Conservation (phyloP, 345 rosid genomes). For the Salix suchowensis region DNA sequence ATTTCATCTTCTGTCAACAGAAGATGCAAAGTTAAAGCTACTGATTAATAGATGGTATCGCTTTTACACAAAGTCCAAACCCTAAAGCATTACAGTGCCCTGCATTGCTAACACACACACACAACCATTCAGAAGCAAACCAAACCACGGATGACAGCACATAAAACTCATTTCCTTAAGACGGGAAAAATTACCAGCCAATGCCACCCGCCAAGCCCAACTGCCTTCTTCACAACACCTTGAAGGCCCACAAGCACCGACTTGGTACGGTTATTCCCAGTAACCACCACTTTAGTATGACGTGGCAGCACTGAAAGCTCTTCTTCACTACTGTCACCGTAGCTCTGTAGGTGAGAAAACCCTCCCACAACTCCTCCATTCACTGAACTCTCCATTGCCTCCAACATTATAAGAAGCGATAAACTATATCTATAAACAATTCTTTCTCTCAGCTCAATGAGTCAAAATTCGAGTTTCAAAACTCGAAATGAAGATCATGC, state of each 20-base stretch:
- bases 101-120: constrained; percentile 24
- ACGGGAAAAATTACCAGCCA: constrained; percentile 64
- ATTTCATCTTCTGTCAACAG: neutral
- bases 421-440: neutral
- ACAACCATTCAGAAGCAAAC: neutral
- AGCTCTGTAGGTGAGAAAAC: constrained; percentile 67
- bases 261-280: constrained; percentile 96
- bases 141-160: neutral
- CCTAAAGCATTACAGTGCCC: constrained; percentile 16
- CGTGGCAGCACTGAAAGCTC: constrained; percentile 90
- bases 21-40: neutral
- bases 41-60: neutral
- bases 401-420: constrained; percentile 41
- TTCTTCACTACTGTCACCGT: constrained; percentile 80
- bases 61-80: neutral
- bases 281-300: constrained; percentile 89
- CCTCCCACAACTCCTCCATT: constrained; percentile 31
- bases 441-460: neutral
- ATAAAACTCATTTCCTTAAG: constrained; percentile 1
- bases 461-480: constrained; percentile 18
- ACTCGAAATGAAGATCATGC: constrained; percentile 46
- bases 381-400: constrained; percentile 61
- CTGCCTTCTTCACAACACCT: constrained; percentile 95
- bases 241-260: constrained; percentile 93
- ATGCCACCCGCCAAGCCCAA: constrained; percentile 98